A percentile compares a stretch with the other conserved stretches of the same genome.
phyloP scores from a whole-genome alignment of 1,139 yeast species.

The Blastobotrys proliferans region DNA sequence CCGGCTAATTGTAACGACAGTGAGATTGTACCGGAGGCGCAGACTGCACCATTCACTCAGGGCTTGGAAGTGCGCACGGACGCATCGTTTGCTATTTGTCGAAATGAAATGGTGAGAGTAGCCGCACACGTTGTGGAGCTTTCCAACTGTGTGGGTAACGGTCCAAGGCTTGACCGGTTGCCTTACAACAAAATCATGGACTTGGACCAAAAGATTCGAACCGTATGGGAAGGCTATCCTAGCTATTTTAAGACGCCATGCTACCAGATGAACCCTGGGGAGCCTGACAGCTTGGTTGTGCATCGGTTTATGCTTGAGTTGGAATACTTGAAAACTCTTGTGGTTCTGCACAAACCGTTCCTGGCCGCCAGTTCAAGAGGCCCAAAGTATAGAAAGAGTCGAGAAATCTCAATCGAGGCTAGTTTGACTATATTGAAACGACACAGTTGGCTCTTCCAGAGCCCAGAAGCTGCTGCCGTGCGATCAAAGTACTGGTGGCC shows the following conservation, averaged over 20 bases:
- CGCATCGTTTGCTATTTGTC: conserved; percentile 24
- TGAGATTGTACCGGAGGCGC: neutral
- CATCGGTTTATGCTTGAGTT: conserved; percentile 33
- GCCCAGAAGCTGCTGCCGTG: conserved; percentile 25
- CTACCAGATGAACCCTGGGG: conserved; percentile 22
- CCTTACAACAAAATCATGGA: conserved; percentile 20
- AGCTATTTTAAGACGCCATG: conserved; percentile 28
- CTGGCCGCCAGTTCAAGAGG: conserved; percentile 25
- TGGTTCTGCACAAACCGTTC: conserved; percentile 33
- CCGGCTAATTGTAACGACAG: conserved; percentile 28
- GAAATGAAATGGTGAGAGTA: conserved; percentile 18
- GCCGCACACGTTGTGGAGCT: conserved; percentile 7
- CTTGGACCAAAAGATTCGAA: conserved; percentile 26
- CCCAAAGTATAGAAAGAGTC: conserved; percentile 23
- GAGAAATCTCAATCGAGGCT: conserved; percentile 30
- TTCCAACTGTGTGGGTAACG: conserved; percentile 9
- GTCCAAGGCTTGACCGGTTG: conserved; percentile 1
- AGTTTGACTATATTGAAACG: conserved; percentile 29
- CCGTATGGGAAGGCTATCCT: conserved; percentile 26
- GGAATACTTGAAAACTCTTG: conserved; percentile 30
- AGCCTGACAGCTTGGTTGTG: conserved; percentile 26
- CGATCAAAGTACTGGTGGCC: conserved; percentile 25
- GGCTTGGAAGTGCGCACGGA: conserved; percentile 21
- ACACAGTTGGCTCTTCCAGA: conserved; percentile 30
- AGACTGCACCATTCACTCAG: neutral